Percentiles rank a stretch among this genome's conserved stretches.
Conservation (phyloP, 1,284 basidiomycete genomes). For the Flammula alnicola region DNA sequence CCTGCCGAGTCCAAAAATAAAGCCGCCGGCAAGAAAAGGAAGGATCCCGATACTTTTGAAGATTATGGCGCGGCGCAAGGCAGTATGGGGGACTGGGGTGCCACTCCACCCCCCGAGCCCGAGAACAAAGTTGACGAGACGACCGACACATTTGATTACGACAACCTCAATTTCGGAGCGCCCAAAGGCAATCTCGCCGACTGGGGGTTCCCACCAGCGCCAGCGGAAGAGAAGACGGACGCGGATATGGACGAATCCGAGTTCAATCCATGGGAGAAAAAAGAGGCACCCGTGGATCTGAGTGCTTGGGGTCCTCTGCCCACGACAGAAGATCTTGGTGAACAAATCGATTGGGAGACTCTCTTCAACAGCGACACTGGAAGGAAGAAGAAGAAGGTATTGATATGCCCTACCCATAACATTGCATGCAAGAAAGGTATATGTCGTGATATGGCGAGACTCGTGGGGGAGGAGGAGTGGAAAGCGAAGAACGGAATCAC, state of each 20-base stretch:
- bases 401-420: conserved; percentile 43
- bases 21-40: neutral
- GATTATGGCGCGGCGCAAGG: neutral
- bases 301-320: neutral
- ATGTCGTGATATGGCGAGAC: conserved; percentile 42
- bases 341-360: neutral
- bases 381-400: conserved; percentile 13
- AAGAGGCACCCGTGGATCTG: neutral
- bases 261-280: conserved; percentile 2
- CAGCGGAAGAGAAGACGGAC: neutral
- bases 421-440: conserved; percentile 49
- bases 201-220: neutral
- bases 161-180: neutral
- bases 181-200: neutral
- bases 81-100: neutral
- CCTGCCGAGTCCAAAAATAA: neutral
- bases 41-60: neutral
- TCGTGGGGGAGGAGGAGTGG: conserved; percentile 36
- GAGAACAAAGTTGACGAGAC: neutral
- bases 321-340: neutral
- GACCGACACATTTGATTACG: neutral
- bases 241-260: neutral
- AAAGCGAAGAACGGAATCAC: neutral
- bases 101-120: neutral
- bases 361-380: neutral